Base-by-base conservation (phyloP, 306 rosid genomes). In the Pterocarpus macrocarpus region DNA sequence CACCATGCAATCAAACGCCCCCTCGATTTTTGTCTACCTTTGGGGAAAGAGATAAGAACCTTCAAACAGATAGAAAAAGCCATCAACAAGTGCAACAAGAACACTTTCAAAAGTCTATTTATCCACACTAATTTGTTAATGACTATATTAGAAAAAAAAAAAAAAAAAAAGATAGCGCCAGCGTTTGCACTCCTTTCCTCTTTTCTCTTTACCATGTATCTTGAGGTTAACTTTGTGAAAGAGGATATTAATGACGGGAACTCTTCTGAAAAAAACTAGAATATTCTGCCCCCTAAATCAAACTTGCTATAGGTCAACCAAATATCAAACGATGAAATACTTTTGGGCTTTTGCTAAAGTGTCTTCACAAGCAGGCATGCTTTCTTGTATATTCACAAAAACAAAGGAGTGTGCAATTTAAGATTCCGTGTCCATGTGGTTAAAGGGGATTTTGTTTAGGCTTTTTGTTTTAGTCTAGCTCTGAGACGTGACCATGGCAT, bases 401-500 rank as follows among this genome's bases (percentile, higher is more conserved):
- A 67, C 39, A 5, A 49, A 43, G 4, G 44, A 0, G 36, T 28
- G 72, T 53, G 35, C 64, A 41, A 64, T 77, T 49, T 49, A 75
- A 76, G 89, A 86, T 84, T 84, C 87, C 76, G 68, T 77, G 49
- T 79, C 81, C 88, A 87, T 71, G 86, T 86, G 93, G 78, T 76
- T 71, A 78, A 82, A 89, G 85, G 79, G 28, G 7, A 22, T 35
- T 39, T 43, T 75, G 75, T 50, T 16, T 55, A 43, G 72, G 64
- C 83, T 62, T 85, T 50, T 50, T 13, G n/a, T 67, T 57, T 55
- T 16, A 35, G 45, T 32, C 22, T 71, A 56, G 38, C 55, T 72
- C 47, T 70, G 65, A 53, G 80, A 75, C 17, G 82, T 85, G 86
- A 88, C 84, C 86, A 92, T 88, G 80, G 83, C 87, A 64, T 79